These are phyloP conservation scores for Paecilomyces fulvus DNA, from an alignment of 2,329 filamentous ascomycete genomes.

Conservation along the genomic window DNA sequence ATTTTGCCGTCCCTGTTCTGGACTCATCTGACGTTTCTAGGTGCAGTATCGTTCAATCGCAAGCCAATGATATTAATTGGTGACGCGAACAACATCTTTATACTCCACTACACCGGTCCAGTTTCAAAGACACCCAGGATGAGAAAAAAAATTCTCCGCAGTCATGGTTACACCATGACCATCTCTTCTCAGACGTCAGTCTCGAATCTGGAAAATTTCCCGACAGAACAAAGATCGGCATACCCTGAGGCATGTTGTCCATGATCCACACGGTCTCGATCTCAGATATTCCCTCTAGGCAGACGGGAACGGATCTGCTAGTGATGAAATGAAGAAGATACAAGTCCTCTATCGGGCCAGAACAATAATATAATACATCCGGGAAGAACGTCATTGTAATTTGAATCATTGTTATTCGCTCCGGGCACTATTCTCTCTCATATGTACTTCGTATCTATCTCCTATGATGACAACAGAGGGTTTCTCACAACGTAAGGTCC, in stretches of 20 bases:
- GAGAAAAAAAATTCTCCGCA: neutral
- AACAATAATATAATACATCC: too few relatives aligned
- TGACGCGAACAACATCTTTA: neutral
- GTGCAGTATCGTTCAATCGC: neutral
- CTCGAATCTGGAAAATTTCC: neutral
- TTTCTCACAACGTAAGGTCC: too few relatives aligned
- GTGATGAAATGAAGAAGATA: neutral
- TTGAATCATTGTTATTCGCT: neutral
- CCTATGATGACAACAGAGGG: too few relatives aligned
- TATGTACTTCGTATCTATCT: too few relatives aligned
- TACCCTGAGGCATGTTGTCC: neutral
- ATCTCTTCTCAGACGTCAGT: neutral
- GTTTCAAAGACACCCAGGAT: neutral
- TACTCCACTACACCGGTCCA: neutral
- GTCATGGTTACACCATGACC: neutral
- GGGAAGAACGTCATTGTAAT: neutral
- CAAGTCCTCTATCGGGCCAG: neutral
- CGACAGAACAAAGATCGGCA: neutral
- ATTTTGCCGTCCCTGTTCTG: neutral
- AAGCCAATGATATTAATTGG: neutral
- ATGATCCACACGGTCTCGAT: neutral
- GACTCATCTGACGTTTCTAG: neutral
- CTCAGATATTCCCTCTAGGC: neutral
- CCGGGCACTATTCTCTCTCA: neutral
- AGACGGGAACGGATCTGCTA: neutral